phyloP scores from a whole-genome alignment of 345 rosid genomes.

The Populus simonii region DNA sequence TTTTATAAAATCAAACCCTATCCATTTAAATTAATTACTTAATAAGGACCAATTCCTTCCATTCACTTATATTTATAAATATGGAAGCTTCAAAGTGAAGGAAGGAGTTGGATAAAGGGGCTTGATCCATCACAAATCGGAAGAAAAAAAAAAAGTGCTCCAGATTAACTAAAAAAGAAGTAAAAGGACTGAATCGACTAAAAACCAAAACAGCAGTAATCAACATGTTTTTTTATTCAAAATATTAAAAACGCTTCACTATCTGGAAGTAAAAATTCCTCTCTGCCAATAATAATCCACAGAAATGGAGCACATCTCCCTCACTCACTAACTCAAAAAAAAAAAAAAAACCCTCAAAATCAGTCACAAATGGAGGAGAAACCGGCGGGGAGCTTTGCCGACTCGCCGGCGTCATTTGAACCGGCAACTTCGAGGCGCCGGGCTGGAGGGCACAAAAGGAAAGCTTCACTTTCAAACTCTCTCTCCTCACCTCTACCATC shows the following conservation, averaged over 20 bases:
- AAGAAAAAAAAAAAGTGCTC: not conserved
- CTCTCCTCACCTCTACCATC: slow-evolving; percentile 55
- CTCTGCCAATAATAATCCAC: slow-evolving; percentile 2
- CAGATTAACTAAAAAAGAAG: not conserved
- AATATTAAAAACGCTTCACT: not conserved
- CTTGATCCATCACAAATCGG: not conserved
- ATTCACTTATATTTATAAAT: no score
- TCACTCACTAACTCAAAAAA: not conserved
- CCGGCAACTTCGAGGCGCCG: slow-evolving; percentile 65
- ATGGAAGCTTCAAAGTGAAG: no score
- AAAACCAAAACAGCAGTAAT: not conserved
- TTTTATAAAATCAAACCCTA: no score
- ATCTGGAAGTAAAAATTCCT: slow-evolving; percentile 7
- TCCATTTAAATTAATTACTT: no score
- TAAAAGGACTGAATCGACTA: not conserved
- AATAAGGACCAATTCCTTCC: no score
- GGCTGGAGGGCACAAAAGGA: slow-evolving; percentile 65
- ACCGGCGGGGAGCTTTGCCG: slow-evolving; percentile 36
- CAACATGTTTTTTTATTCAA: not conserved
- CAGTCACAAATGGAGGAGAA: slow-evolving; percentile 27
- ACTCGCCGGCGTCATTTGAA: slow-evolving; percentile 53
- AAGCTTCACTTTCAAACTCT: slow-evolving; percentile 48
- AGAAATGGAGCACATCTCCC: slow-evolving; percentile 6
- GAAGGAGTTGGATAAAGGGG: no score
- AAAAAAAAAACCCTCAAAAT: not conserved